Conservation (phyloP, 441 rosid species). For the Erysimum pusillum region DNA sequence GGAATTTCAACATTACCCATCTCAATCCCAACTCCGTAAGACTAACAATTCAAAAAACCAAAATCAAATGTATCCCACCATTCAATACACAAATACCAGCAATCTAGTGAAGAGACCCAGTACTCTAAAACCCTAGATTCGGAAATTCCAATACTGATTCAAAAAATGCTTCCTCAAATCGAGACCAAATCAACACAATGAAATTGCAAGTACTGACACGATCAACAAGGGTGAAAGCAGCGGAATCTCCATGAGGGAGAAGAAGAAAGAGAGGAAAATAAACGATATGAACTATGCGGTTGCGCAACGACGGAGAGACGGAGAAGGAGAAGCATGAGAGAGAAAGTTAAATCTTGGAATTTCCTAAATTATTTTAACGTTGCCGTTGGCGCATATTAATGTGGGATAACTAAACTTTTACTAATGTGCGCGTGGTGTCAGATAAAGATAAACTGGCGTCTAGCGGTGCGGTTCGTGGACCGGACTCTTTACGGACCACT, state of each 20-base stretch:
- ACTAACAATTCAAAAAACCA: constrained; percentile 43
- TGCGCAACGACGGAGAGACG: constrained; percentile 47
- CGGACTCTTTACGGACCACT: neutral
- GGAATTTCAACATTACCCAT: constrained; percentile 96
- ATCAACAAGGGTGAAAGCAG: neutral
- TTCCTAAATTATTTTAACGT: constrained; percentile 39
- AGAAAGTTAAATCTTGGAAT: constrained; percentile 38
- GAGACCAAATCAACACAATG: constrained; percentile 17
- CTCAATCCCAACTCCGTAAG: constrained; percentile 40
- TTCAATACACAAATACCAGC: neutral
- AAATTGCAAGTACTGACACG: constrained; percentile 12
- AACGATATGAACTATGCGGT: constrained; percentile 51
- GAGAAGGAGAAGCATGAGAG: constrained; percentile 32
- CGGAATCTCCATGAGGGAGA: neutral
- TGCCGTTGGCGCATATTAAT: constrained; percentile 39
- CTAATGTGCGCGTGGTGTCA: constrained; percentile 27
- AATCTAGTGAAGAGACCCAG: constrained; percentile 7
- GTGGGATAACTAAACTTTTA: neutral
- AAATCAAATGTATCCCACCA: constrained; percentile 28
- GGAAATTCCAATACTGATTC: constrained; percentile 34
- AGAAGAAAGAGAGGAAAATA: neutral
- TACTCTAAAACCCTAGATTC: constrained; percentile 56
- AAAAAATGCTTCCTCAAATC: neutral
- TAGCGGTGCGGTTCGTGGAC: constrained; percentile 33
- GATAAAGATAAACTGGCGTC: constrained; percentile 24